phyloP scores from a whole-genome alignment of 1,284 basidiomycete genomes.

The Microbotryum silenes-acaulis region DNA sequence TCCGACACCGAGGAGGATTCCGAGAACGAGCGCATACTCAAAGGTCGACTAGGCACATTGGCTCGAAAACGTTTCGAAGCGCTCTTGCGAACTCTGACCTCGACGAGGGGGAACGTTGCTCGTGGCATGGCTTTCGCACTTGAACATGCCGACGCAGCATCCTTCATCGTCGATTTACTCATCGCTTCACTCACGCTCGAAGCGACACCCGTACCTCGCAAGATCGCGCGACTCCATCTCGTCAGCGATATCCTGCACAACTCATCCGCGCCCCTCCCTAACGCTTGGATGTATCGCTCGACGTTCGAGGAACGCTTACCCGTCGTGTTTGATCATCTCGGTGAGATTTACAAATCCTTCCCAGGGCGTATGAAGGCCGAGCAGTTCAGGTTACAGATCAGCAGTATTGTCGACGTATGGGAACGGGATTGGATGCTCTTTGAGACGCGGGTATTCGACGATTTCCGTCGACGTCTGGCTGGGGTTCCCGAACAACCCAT shows the following conservation, averaged over 20 bases:
- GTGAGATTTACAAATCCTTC: conserved; percentile 84
- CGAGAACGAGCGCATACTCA: conserved; percentile 57
- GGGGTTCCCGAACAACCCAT: conserved; percentile 5
- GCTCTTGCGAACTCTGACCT: conserved; percentile 77
- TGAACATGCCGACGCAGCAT: conserved; percentile 83
- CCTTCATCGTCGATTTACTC: conserved; percentile 66
- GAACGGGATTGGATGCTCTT: conserved; percentile 30
- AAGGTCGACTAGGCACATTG: conserved; percentile 56
- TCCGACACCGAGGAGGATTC: conserved; percentile 92
- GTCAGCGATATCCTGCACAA: conserved; percentile 98
- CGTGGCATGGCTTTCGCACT: conserved; percentile 92
- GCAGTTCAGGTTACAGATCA: conserved; percentile 81
- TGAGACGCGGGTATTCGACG: conserved; percentile 21
- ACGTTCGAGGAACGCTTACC: conserved; percentile 81
- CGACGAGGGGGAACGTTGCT: conserved; percentile 81
- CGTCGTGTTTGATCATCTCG: conserved; percentile 84
- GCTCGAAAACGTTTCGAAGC: conserved; percentile 75
- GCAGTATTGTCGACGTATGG: conserved; percentile 31
- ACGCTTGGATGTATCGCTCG: conserved; percentile 79
- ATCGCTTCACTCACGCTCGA: conserved; percentile 74
- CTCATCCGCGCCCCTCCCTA: conserved; percentile 62
- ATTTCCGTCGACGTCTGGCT: conserved; percentile 22
- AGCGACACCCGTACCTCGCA: conserved; percentile 84
- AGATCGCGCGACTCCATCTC: conserved; percentile 86
- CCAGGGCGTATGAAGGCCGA: conserved; percentile 87